These are phyloP conservation scores for Pythium biforme DNA, from an alignment of 352 stramenopile species.

Conservation along the genomic window DNA sequence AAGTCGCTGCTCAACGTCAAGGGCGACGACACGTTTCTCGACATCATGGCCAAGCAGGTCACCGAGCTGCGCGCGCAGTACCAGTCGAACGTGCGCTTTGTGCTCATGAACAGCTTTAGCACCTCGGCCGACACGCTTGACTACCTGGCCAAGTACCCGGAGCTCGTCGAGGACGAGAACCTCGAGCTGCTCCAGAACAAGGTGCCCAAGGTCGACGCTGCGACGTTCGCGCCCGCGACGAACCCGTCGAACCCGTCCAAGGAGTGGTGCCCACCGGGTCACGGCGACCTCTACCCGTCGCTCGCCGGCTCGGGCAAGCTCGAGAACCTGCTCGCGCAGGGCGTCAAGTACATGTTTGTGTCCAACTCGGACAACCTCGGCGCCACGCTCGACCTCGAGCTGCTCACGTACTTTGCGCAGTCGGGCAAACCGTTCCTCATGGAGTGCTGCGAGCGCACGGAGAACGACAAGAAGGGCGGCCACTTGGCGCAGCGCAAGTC, in stretches of 20 bases:
- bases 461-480: conserved; percentile 99
- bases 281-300: conserved; percentile 85
- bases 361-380: conserved; percentile 90
- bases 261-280: conserved; percentile 86
- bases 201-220: conserved; percentile 94
- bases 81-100: conserved; percentile 90
- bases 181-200: conserved; percentile 99
- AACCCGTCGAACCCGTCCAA: conserved; percentile 65
- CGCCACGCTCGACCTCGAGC: conserved; percentile 75
- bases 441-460: conserved; percentile 97
- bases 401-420: conserved; percentile 88
- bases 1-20: conserved; percentile 94
- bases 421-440: conserved; percentile 90
- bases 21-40: conserved; percentile 92
- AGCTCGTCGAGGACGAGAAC: conserved; percentile 92
- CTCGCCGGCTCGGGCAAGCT: conserved; percentile 83
- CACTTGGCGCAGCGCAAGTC: conserved; percentile 92
- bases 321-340: conserved; percentile 80
- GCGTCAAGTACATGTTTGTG: conserved; percentile 90
- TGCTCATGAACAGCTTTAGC: conserved; percentile 91
- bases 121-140: conserved; percentile 84
- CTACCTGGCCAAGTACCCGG: conserved; percentile 87
- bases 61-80: conserved; percentile 94
- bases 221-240: conserved; percentile 70
- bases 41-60: conserved; percentile 90